phyloP scores from a whole-genome alignment of 352 stramenopile genomes.

The Pythium myriotylum region DNA sequence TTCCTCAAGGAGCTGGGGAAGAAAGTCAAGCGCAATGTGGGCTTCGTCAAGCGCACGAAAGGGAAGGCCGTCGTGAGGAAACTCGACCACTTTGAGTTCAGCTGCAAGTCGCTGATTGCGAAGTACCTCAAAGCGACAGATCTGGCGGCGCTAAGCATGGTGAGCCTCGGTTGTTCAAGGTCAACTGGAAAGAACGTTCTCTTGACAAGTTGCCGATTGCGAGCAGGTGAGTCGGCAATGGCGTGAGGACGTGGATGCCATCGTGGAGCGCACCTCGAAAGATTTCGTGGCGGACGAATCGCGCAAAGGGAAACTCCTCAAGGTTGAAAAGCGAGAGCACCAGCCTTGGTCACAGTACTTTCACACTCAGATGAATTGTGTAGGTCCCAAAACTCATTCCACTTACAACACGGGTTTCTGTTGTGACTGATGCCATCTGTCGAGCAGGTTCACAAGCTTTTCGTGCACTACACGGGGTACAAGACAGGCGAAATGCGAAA shows the following conservation, averaged over 20 bases:
- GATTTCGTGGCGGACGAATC: conserved; percentile 44
- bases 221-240: conserved; percentile 57
- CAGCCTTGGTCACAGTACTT: conserved; percentile 72
- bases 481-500: conserved; percentile 71
- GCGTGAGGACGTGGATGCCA: conserved; percentile 44
- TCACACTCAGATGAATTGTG: conserved; percentile 72
- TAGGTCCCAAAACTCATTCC: conserved; percentile 26
- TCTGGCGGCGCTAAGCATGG: conserved; percentile 62
- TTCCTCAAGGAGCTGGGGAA: conserved; percentile 65
- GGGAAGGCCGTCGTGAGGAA: conserved; percentile 37
- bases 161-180: conserved; percentile 23
- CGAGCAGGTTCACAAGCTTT: conserved; percentile 72
- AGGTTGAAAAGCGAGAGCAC: conserved; percentile 40
- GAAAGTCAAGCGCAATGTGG: conserved; percentile 22
- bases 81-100: conserved; percentile 51
- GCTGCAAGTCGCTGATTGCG: conserved; percentile 50
- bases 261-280: conserved; percentile 46
- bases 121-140: conserved; percentile 44
- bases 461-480: conserved; percentile 86
- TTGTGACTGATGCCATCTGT: too few species aligned
- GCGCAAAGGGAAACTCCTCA: conserved; percentile 42
- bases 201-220: neutral
- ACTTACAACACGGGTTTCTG: too few species aligned
- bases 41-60: conserved; percentile 7
- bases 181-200: neutral